phyloP scores from a whole-genome alignment of 2,329 filamentous ascomycete species.

The Sordariomycetes sp. region DNA sequence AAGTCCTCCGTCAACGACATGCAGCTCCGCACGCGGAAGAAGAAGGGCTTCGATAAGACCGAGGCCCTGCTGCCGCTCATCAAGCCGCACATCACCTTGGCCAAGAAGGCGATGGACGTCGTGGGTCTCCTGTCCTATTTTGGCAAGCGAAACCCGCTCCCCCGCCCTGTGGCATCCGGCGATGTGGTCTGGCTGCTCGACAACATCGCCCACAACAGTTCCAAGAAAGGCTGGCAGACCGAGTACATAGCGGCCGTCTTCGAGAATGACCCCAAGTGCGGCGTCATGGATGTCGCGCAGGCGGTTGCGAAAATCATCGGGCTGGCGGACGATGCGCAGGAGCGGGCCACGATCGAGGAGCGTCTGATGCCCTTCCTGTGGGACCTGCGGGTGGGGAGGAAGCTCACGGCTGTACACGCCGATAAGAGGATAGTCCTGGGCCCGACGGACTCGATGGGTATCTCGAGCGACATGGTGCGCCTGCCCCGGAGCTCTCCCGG shows the following conservation, averaged over 20 bases:
- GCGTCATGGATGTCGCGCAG: slow-evolving; percentile 58
- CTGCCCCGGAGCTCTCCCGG: slow-evolving; percentile 38
- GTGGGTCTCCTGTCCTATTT: slow-evolving; percentile 37
- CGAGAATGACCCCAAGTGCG: slow-evolving; percentile 56
- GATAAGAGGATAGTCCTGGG: slow-evolving; percentile 44
- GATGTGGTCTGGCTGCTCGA: slow-evolving; percentile 85
- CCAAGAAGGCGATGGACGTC: slow-evolving; percentile 17
- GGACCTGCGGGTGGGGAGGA: slow-evolving; percentile 59
- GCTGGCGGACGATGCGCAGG: slow-evolving; percentile 47
- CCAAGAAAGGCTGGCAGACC: slow-evolving; percentile 54
- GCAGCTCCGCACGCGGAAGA: slow-evolving; percentile 37
- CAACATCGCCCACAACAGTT: slow-evolving; percentile 65
- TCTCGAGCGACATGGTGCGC: slow-evolving; percentile 52
- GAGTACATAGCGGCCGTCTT: slow-evolving; percentile 82
- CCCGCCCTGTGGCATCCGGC: slow-evolving; percentile 45
- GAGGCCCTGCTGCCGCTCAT: slow-evolving; percentile 34
- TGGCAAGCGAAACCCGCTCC: slow-evolving; percentile 44
- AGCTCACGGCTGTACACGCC: slow-evolving; percentile 52
- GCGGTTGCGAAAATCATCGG: slow-evolving; percentile 60
- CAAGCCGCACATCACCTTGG: slow-evolving; percentile 13
- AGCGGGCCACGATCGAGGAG: slow-evolving; percentile 49
- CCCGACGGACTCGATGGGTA: slow-evolving; percentile 61
- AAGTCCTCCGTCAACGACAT: slow-evolving; percentile 24
- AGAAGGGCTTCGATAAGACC: slow-evolving; percentile 36
- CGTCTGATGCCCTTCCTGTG: slow-evolving; percentile 71